These are phyloP conservation scores for Atkinsonella hypoxylon DNA, from an alignment of 2,329 filamentous ascomycete genomes.

Conservation along the genomic window DNA sequence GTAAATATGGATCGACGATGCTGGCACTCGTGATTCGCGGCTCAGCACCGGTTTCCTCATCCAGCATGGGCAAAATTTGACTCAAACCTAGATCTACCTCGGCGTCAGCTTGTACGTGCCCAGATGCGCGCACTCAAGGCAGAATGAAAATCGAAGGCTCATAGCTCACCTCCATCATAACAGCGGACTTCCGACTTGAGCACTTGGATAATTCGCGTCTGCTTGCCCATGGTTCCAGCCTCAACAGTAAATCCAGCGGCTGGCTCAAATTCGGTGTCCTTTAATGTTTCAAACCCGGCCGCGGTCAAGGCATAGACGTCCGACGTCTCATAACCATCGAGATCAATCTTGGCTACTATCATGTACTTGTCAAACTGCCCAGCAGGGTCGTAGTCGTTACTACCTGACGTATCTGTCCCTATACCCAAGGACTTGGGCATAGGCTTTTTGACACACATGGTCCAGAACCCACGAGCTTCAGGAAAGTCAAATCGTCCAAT, in stretches of 20 bases:
- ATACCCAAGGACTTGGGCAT: slow-evolving; percentile 41
- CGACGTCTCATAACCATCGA: slow-evolving; percentile 62
- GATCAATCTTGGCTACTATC: slow-evolving; percentile 63
- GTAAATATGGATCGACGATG: slow-evolving; percentile 75
- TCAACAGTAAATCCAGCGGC: slow-evolving; percentile 80
- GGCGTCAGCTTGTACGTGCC: slow-evolving; percentile 9
- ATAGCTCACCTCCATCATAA: slow-evolving; percentile 68
- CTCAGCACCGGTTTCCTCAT: slow-evolving; percentile 78
- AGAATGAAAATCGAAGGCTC: background rate
- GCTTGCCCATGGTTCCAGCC: slow-evolving; percentile 69
- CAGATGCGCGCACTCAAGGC: background rate
- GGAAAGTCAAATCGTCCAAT: slow-evolving; percentile 61
- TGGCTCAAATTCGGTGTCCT: slow-evolving; percentile 82
- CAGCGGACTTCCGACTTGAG: slow-evolving; percentile 77
- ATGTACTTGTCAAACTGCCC: slow-evolving; percentile 66
- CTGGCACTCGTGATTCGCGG: slow-evolving; percentile 68
- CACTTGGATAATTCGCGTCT: slow-evolving; percentile 76
- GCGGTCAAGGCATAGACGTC: slow-evolving; percentile 67
- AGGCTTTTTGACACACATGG: slow-evolving; percentile 57
- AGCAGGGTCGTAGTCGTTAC: slow-evolving; percentile 44
- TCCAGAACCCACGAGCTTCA: slow-evolving; percentile 69
- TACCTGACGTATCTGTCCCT: slow-evolving; percentile 35
- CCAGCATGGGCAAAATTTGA: slow-evolving; percentile 86
- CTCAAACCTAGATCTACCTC: slow-evolving; percentile 67
- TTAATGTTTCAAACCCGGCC: slow-evolving; percentile 60